Conservation (phyloP, 306 rosid species). For the Malus asiatica region DNA sequence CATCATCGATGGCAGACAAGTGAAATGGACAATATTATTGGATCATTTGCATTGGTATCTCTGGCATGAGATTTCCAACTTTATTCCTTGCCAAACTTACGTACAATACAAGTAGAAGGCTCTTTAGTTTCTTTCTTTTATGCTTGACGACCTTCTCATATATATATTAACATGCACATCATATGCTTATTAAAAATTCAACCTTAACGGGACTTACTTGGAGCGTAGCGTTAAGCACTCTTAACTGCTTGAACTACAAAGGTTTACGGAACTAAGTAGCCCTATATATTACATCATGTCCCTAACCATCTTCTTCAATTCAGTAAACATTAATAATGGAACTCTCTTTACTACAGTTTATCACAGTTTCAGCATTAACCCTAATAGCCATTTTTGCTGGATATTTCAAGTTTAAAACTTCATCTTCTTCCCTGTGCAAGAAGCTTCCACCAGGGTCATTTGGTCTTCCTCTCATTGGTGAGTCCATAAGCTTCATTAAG, state of each 20-base stretch:
- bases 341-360: neutral
- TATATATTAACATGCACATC: no score
- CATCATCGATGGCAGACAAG: neutral
- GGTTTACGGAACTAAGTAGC: neutral
- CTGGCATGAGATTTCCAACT: neutral
- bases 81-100: neutral
- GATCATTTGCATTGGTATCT: neutral
- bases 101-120: neutral
- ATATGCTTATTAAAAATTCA: no score
- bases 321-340: neutral
- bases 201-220: no score
- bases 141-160: no score
- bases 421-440: neutral
- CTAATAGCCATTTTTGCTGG: neutral
- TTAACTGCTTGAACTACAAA: no score
- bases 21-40: neutral
- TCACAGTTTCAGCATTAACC: neutral
- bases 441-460: conserved; percentile 19
- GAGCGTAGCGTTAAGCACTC: no score
- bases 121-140: no score
- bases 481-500: conserved; percentile 10
- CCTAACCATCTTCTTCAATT: neutral
- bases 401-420: neutral
- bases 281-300: neutral
- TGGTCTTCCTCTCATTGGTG: conserved; percentile 5